Evolutionary conservation across 1,284 basidiomycete species (phyloP).

Genomic region (Schizopora paradoxa): DNA sequence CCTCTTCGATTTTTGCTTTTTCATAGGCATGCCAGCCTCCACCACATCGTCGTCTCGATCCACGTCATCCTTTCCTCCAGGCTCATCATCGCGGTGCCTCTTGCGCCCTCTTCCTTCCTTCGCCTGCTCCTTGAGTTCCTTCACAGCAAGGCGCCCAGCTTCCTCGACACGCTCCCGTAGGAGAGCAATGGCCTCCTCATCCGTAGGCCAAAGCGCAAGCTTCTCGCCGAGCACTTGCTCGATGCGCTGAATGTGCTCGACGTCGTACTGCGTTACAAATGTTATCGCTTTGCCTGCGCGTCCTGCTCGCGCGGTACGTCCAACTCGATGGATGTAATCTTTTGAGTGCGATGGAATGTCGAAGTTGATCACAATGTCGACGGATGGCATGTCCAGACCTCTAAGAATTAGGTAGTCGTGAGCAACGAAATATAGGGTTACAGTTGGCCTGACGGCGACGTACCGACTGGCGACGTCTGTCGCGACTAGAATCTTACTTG

Average conservation of each 20-base stretch:
- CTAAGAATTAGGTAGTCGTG: conserved; percentile 33
- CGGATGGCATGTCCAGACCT: conserved; percentile 94
- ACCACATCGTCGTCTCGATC: conserved; percentile 85
- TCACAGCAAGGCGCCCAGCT: conserved; percentile 78
- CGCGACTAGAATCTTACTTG: conserved; percentile 87
- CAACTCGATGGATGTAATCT: conserved; percentile 98
- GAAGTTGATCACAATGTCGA: conserved; percentile 97
- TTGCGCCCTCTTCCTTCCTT: conserved; percentile 51
- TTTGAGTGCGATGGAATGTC: conserved; percentile 98
- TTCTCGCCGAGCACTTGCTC: conserved; percentile 90
- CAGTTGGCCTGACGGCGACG: conserved; percentile 25
- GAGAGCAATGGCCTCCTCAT: conserved; percentile 87
- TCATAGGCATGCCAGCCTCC: conserved; percentile 72
- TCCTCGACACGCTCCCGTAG: conserved; percentile 88
- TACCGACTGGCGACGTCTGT: conserved; percentile 96
- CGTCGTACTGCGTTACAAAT: conserved; percentile 97
- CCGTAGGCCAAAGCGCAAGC: conserved; percentile 87
- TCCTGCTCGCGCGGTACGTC: conserved; percentile 94
- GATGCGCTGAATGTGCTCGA: conserved; percentile 93
- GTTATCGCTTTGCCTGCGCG: conserved; percentile 94
- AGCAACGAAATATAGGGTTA: conserved; percentile 8
- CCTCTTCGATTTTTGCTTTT: conserved; percentile 39
- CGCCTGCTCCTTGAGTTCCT: conserved; percentile 70
- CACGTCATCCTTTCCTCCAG: conserved; percentile 56
- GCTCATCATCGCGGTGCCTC: conserved; percentile 42